Evolutionary conservation across 75 land plant species (phyloP).

Genomic region (Cupressus sempervirens): DNA sequence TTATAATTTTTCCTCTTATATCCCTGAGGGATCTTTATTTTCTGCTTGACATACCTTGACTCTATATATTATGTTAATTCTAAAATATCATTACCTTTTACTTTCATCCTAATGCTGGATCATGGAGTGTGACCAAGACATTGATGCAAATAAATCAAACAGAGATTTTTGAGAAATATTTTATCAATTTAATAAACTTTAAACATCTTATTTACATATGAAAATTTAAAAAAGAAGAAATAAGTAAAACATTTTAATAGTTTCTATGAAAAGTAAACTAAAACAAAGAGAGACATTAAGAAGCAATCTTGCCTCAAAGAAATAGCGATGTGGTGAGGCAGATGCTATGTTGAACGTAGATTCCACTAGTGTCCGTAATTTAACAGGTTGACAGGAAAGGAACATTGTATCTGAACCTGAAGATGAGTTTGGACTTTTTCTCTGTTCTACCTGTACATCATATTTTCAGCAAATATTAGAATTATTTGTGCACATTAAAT

Average conservation of each 20-base stretch:
- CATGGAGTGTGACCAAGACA: not conserved
- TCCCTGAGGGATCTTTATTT: no score
- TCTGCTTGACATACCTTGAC: no score
- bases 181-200: no score
- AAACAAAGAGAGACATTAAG: not conserved
- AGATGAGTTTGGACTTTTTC: not conserved
- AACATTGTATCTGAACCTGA: not conserved
- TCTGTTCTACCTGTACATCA: slow-evolving; percentile 6
- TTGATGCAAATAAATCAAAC: not conserved
- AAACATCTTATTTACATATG: no score
- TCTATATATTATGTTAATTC: no score
- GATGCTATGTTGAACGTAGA: slow-evolving; percentile 87
- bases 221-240: not conserved
- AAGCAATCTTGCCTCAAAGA: slow-evolving; percentile 73
- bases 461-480: not conserved
- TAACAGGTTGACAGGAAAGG: slow-evolving; percentile 33
- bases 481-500: not conserved
- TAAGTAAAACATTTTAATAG: not conserved
- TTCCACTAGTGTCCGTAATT: slow-evolving; percentile 54
- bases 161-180: no score
- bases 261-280: not conserved
- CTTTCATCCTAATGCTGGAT: not conserved
- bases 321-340: slow-evolving; percentile 92
- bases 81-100: no score
- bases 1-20: no score